Evolutionary conservation across 345 rosid genomes (phyloP).

Genomic region (Chamaenerion angustifolium): DNA sequence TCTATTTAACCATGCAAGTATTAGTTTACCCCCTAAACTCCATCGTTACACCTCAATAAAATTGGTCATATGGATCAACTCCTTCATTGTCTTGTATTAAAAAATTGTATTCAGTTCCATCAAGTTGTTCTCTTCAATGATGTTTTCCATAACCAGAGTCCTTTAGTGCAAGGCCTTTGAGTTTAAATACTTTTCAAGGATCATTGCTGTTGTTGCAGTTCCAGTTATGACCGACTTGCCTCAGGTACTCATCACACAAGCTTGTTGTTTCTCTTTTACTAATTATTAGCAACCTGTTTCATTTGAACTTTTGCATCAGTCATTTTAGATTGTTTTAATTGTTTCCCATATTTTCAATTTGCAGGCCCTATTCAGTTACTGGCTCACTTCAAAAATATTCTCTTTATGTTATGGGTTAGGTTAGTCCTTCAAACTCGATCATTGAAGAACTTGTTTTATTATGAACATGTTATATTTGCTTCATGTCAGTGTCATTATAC

Average conservation of each 20-base stretch:
- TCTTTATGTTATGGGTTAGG: conserved; percentile 30
- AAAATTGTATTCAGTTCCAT: too few relatives aligned
- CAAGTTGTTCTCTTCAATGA: too few relatives aligned
- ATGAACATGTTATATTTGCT: too few relatives aligned
- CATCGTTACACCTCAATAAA: too few relatives aligned
- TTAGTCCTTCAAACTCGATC: conserved; percentile 9
- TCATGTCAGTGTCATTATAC: not conserved
- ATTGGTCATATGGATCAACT: too few relatives aligned
- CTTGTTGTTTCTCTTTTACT: not conserved
- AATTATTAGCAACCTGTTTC: too few relatives aligned
- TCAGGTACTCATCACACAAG: conserved; percentile 10
- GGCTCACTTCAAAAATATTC: conserved; percentile 41
- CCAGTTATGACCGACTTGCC: conserved; percentile 45
- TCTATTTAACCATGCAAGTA: too few relatives aligned
- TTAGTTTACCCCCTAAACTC: too few relatives aligned
- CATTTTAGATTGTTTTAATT: not conserved
- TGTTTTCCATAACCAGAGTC: too few relatives aligned
- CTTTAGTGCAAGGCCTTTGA: too few relatives aligned
- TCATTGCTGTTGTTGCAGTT: conserved; percentile 30
- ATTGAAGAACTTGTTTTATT: too few relatives aligned
- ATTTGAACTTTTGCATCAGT: not conserved
- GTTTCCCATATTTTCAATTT: not conserved
- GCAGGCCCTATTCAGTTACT: conserved; percentile 36
- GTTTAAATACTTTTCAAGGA: conserved; percentile 39
- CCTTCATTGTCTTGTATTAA: too few relatives aligned